Base-by-base conservation (phyloP, 306 rosid species). In the Alnus glutinosa region DNA sequence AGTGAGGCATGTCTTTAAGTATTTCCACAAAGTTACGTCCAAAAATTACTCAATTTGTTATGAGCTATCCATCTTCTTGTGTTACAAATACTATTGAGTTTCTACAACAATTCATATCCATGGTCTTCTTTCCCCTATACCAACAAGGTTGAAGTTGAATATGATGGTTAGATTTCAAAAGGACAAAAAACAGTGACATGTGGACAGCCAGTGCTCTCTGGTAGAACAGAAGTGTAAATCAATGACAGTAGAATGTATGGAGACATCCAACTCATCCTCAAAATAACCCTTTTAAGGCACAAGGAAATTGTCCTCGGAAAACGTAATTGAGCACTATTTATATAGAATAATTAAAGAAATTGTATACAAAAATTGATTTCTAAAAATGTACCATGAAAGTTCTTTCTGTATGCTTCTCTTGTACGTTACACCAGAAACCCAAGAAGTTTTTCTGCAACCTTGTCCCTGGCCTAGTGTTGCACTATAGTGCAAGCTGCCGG, bases 301-400 rank as follows among this genome's bases (percentile, higher is more conserved):
- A 37, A 16, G 50, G 49, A 67, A 39, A 42, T 39, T 67, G 28
- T 39, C 47, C 70, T 36, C 5, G 1, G 42, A 36, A 15, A 36
- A 34, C 36, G 13, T 62, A 30, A 30, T 61, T 32, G 72, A 18
- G 72, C 9, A 18, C 72, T 39, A 7, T 18, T 42, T 67, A 9
- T 67, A 9, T 18, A 67, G 7, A 67, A 67, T 42, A 16, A 9
- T 39, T 37, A 9, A 15, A n/a, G 50, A 3, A n/a, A 7, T 1
- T 18, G 9, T 16, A 67, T 16, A 42, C 7, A 16, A 34, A 61
- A 67, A 39, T 8, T 67, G 47, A 37, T 36, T 39, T 67, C 32
- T 67, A 66, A 15, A 62, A 28, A 51, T 16, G n/a, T 87, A 92
- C 98, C 97, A 75, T 34, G 92, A 88, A 52, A 89, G 83, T 64